phyloP scores from a whole-genome alignment of 768 basidiomycete genomes.

The Termitomyces sp. region DNA sequence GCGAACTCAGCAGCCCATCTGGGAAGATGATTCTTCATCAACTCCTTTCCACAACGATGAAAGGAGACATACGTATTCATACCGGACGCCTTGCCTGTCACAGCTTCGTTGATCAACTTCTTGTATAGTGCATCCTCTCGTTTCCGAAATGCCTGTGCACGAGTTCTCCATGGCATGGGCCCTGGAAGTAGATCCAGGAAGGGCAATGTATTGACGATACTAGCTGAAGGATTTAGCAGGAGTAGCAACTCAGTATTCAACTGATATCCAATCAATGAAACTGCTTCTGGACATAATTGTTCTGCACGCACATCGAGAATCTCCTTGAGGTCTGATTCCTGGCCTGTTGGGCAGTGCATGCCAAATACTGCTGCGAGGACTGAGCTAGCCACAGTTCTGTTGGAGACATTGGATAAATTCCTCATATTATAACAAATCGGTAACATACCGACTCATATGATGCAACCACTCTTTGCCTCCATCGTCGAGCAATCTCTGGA shows the following conservation, averaged over 20 bases:
- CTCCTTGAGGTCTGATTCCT: background rate
- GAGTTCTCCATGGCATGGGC: background rate
- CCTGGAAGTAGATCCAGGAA: background rate
- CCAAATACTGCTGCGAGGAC: background rate
- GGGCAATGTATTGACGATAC: background rate
- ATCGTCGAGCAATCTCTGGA: slow-evolving; percentile 1
- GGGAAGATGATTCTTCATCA: background rate
- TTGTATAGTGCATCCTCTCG: background rate
- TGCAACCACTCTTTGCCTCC: background rate
- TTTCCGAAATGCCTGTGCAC: background rate
- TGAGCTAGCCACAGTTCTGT: background rate
- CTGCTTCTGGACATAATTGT: background rate
- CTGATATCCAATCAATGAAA: background rate
- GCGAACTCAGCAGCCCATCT: slow-evolving; percentile 2
- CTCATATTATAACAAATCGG: too few relatives aligned
- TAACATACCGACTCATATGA: slow-evolving; percentile 6
- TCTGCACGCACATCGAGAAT: background rate
- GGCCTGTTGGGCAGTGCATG: background rate
- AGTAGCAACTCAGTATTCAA: background rate
- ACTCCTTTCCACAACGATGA: background rate
- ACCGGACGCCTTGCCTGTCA: background rate
- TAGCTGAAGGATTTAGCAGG: background rate
- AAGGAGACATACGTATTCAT: background rate
- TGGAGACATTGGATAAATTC: too few relatives aligned
- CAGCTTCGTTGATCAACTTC: background rate